Evolutionary conservation across 768 basidiomycete species (phyloP), one percentile per base, ranked within the genome.

Genomic region (Lenzites betulinus): DNA sequence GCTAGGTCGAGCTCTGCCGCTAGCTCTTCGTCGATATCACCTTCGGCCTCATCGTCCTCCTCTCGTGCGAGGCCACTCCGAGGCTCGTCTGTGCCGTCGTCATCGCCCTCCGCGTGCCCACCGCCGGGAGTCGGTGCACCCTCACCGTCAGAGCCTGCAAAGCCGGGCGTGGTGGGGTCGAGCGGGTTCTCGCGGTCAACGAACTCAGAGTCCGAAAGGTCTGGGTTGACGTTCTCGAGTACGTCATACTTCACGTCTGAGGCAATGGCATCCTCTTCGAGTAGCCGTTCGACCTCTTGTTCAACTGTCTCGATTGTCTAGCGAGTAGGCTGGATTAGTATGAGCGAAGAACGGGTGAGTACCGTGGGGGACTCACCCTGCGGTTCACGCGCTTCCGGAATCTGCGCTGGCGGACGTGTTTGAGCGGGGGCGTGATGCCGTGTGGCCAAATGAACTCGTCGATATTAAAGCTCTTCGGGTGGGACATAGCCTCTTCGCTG

Each of bases 361-460:
- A n/a, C n/a, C n/a, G 4, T 15, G 20, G 30, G 15, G 38, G 26
- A 25, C 84, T 39, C 66, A 92, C 92, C 66, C 93, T 76, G 72
- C 83, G 81, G 69, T 93, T 95, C 20, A 93, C 86, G 44, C 95
- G 81, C 75, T 94, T 95, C 60, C 96, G 83, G 76, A 98, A 98
- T 44, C 97, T 79, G 39, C 96, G 83, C 74, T 97, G 97, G 56
- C 96, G 83, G 47, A 86, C 93, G 69, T 95, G 87, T 64, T 91
- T 87, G 56, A 99, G 74, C 1, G 97, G 96, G 50, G 96, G 96
- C 0, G 95, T 97, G 47, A 98, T 79, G 2, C 97, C 97, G 68
- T 98, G 95, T 0, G 92, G 95, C 89, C 92, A 99, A 56, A 98
- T 93, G 73, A 95, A 98, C 65, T 98, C 95, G 65, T 97, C 93